Evolutionary conservation across 768 basidiomycete genomes (phyloP).

Genomic region (Russula sp.): DNA sequence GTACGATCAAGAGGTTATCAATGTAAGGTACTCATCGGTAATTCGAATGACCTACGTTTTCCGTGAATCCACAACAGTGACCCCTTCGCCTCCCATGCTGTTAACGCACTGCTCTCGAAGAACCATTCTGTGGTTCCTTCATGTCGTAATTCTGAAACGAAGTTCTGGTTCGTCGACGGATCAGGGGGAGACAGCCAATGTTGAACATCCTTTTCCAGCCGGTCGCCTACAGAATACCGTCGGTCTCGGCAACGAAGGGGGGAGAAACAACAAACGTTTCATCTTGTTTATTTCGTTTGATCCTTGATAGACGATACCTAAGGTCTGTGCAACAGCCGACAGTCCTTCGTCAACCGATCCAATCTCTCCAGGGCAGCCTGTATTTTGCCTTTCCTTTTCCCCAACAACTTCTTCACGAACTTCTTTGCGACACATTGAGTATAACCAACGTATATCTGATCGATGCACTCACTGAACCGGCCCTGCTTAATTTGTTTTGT

Average conservation of each 20-base stretch:
- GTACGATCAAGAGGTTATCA: background rate
- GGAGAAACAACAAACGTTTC: background rate
- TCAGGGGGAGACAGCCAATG: background rate
- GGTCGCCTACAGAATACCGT: background rate
- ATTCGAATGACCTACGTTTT: background rate
- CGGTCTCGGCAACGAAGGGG: background rate
- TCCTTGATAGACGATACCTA: background rate
- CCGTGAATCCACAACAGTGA: background rate
- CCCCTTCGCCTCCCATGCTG: background rate
- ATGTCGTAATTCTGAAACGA: background rate
- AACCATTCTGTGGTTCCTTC: background rate
- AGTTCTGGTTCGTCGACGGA: background rate
- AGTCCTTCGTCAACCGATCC: too few relatives aligned
- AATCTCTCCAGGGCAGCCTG: too few relatives aligned
- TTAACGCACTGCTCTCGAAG: background rate
- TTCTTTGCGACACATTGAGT: too few relatives aligned
- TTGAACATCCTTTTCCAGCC: too few relatives aligned
- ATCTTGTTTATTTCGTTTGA: constrained; percentile 1
- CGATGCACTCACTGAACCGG: too few relatives aligned
- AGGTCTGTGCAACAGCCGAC: too few relatives aligned
- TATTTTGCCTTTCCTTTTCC: too few relatives aligned
- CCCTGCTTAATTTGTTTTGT: too few relatives aligned
- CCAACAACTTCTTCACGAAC: too few relatives aligned
- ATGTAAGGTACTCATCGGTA: too few relatives aligned
- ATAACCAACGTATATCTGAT: too few relatives aligned